A percentile compares a stretch with the other conserved stretches of the same genome.
These are phyloP conservation scores for Lignosus rhinocerotis DNA, from an alignment of 1,284 basidiomycete species.

Conservation along the genomic window DNA sequence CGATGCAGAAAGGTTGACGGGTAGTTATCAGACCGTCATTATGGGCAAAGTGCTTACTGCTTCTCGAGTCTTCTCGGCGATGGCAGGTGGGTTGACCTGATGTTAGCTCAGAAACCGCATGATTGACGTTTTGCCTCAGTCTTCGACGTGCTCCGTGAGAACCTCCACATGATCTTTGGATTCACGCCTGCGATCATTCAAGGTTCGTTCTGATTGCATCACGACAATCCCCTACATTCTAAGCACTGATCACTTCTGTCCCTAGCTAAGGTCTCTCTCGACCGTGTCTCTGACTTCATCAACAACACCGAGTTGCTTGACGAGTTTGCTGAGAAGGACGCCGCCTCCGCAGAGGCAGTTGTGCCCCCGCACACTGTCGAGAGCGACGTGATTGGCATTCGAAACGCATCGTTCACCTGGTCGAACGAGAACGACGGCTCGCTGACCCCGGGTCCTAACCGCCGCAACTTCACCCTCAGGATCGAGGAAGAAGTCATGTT, in stretches of 20 bases:
- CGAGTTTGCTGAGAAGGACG: conserved; percentile 37
- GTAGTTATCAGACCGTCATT: conserved; percentile 35
- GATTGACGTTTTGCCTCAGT: background rate
- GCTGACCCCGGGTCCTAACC: conserved; percentile 32
- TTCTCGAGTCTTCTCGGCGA: conserved; percentile 43
- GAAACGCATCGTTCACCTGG: conserved; percentile 44
- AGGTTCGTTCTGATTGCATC: conserved; percentile 23
- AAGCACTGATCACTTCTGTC: background rate
- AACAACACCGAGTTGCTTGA: conserved; percentile 52
- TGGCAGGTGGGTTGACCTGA: conserved; percentile 33
- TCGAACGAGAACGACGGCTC: conserved; percentile 33
- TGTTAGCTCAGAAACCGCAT: too few species aligned
- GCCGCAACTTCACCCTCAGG: conserved; percentile 47
- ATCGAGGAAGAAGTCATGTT: conserved; percentile 58
- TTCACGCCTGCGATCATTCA: conserved; percentile 37
- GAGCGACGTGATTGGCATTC: conserved; percentile 39
- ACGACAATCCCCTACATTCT: background rate
- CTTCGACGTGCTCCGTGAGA: conserved; percentile 21
- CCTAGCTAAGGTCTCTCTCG: conserved; percentile 49
- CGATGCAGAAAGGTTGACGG: background rate
- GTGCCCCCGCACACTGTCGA: conserved; percentile 26
- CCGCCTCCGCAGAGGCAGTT: conserved; percentile 20
- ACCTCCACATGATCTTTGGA: conserved; percentile 34
- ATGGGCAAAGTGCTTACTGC: conserved; percentile 38
- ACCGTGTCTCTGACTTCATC: conserved; percentile 50